Percentiles rank a stretch among this genome's conserved stretches.
These are phyloP conservation scores for Lichtheimia ramosa DNA, from an alignment of 371 early-diverging fungal genomes.

Conservation along the genomic window DNA sequence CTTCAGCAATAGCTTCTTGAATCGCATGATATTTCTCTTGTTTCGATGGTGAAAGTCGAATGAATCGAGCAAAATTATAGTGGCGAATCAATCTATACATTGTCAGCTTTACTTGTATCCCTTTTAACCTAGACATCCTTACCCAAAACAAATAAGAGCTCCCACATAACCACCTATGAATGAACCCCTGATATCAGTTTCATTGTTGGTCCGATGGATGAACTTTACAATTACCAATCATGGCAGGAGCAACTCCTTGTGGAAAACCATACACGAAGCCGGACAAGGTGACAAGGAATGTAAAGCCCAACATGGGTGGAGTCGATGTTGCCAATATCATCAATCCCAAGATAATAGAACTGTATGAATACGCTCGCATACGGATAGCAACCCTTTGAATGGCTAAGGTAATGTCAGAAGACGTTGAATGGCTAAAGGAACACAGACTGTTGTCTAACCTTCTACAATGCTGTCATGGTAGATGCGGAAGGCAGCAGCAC, in stretches of 20 bases:
- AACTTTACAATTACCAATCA: slow-evolving; percentile 19
- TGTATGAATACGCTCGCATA: slow-evolving; percentile 29
- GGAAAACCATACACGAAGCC: slow-evolving; percentile 48
- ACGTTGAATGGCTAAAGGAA: not conserved
- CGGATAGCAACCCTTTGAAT: slow-evolving; percentile 33
- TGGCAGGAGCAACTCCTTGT: slow-evolving; percentile 24
- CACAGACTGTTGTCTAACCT: not conserved
- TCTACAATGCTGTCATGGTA: slow-evolving; percentile 1
- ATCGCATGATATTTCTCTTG: slow-evolving; percentile 41
- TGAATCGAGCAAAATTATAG: slow-evolving; percentile 30
- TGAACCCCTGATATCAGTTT: not conserved
- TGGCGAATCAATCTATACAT: slow-evolving; percentile 28
- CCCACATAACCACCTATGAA: slow-evolving; percentile 22
- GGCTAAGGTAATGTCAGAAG: slow-evolving; percentile 13
- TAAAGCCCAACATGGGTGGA: slow-evolving; percentile 44
- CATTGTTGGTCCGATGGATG: not conserved
- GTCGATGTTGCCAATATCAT: slow-evolving; percentile 32
- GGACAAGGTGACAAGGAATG: slow-evolving; percentile 28
- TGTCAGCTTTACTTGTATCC: not conserved
- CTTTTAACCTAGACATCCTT: not conserved
- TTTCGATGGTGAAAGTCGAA: slow-evolving; percentile 29
- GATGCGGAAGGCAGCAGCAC: not conserved
- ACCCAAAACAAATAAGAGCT: slow-evolving; percentile 18
- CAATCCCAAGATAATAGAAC: slow-evolving; percentile 19
- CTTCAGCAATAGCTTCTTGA: slow-evolving; percentile 34